Base-by-base conservation (phyloP, 164 flowering plant genomes). In the Berberis vulgaris region DNA sequence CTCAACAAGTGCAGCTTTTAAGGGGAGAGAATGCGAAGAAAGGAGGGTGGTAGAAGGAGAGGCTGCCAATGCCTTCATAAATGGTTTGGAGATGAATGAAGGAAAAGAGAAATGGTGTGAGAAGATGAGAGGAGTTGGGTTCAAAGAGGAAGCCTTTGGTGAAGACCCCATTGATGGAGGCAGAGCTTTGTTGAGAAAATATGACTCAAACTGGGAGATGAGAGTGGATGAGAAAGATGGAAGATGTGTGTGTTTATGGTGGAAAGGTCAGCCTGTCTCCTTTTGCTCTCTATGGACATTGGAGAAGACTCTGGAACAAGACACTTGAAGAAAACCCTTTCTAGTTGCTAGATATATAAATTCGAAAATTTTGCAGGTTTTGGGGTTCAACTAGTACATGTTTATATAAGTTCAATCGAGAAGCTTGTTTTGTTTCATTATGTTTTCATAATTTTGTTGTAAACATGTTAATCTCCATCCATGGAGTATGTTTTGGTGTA, bases 261-360 rank as follows among this genome's bases (percentile, higher is more conserved):
- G 96, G 96, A 89, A 89, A 69, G 89, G 89, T 50, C 85, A 84
- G 67, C 83, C 89, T 45, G 86, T 87, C 65, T 86, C 91, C 1
- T 89, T 89, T 52, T 84, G 82, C 63, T 85, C 91, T 1, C 69
- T 86, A 8, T 89, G 88, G 90, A 86, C 71, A 70, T 54, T 65
- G 69, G 74, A 69, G 42, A 9, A 6, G 43, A 65, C 72, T 5
- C 3, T 5, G 8, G 8, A 4, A 52, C 13, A 46, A 46, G 26
- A 26, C 26, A 26, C 26, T 26, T 26, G 26, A 26, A 26, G 26
- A 26, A 26, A 26, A 26, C 26, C 26, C 26, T 26, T 26, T 26
- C 26, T 26, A 26, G 26, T 26, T 26, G 26, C 26, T 26, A 26
- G 26, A 26, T 26, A 26, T 26, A 26, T 26, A 26, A 26, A 26